Percentiles rank a stretch among this genome's conserved stretches.
Conservation (phyloP, 176 grass and related monocot species). For the Rhipidocladum racemiflorum region DNA sequence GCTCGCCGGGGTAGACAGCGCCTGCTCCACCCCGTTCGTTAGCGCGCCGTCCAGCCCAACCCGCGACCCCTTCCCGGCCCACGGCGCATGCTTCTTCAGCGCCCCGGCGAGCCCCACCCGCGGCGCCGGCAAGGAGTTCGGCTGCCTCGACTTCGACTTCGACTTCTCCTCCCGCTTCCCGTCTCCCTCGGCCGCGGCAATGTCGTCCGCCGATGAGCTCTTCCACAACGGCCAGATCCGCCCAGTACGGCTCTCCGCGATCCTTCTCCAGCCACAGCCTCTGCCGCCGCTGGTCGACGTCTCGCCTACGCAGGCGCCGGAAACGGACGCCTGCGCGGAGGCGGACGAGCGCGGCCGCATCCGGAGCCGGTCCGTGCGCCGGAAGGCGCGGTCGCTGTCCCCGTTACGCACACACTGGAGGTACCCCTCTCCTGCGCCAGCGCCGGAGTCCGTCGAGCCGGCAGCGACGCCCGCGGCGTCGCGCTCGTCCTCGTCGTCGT, state of each 20-base stretch:
- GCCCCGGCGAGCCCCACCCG: slow-evolving; percentile 82
- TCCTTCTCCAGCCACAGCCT: slow-evolving; percentile 46
- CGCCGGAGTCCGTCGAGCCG: not conserved
- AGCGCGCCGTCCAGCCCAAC: slow-evolving; percentile 67
- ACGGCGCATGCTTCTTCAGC: slow-evolving; percentile 75
- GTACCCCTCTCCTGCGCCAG: not conserved
- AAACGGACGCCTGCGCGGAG: rapidly evolving
- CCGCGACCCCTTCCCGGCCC: slow-evolving; percentile 12
- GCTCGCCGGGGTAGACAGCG: slow-evolving; percentile 15
- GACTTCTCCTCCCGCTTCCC: slow-evolving; percentile 57
- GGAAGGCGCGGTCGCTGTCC: slow-evolving; percentile 70
- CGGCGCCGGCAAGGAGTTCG: not conserved
- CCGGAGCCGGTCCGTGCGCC: slow-evolving; percentile 41
- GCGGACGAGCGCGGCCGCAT: slow-evolving; percentile 37
- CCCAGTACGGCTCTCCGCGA: slow-evolving; percentile 37
- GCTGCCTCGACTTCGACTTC: slow-evolving; percentile 55
- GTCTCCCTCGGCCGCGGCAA: slow-evolving; percentile 41
- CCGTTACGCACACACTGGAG: slow-evolving; percentile 60
- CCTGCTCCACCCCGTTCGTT: slow-evolving; percentile 69
- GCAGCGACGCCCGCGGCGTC: slow-evolving; percentile 31
- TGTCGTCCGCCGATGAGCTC: slow-evolving; percentile 90
- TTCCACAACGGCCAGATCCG: slow-evolving; percentile 96
- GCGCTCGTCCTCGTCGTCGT: slow-evolving; percentile 42
- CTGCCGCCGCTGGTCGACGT: not conserved
- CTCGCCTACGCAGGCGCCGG: not conserved